phyloP scores from a whole-genome alignment of 1,284 basidiomycete species.

The Cutaneotrichosporon spelunceum region DNA sequence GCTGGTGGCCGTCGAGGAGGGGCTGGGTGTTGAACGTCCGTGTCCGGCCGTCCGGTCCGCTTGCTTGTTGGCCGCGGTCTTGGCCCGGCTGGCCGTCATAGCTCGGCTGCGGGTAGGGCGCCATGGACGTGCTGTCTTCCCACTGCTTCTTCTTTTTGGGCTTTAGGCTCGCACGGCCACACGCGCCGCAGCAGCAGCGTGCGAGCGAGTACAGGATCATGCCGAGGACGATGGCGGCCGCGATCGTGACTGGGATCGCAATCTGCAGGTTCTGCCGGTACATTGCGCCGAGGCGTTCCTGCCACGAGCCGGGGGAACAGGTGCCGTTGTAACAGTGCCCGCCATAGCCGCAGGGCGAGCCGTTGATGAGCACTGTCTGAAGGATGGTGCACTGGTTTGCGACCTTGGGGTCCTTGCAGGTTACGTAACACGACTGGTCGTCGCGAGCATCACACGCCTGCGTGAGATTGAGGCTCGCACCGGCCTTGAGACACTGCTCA shows the following conservation, averaged over 20 bases:
- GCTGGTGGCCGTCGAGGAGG: not conserved
- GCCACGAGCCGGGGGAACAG: slow-evolving; percentile 64
- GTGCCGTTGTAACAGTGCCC: slow-evolving; percentile 65
- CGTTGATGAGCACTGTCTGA: slow-evolving; percentile 72
- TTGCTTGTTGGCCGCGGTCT: too few species aligned
- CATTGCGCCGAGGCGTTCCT: slow-evolving; percentile 65
- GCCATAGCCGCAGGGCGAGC: slow-evolving; percentile 79
- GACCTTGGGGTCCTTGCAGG: slow-evolving; percentile 69
- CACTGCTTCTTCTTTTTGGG: slow-evolving; percentile 20
- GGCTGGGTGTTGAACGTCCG: not conserved
- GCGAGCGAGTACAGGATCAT: slow-evolving; percentile 20
- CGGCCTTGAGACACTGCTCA: slow-evolving; percentile 73
- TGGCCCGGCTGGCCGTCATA: not conserved
- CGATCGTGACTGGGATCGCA: slow-evolving; percentile 72
- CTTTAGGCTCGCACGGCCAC: not conserved
- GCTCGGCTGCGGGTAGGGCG: slow-evolving; percentile 3
- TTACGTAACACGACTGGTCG: slow-evolving; percentile 70
- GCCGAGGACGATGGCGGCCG: slow-evolving; percentile 60
- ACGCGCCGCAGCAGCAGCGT: slow-evolving; percentile 13
- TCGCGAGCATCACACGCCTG: slow-evolving; percentile 64
- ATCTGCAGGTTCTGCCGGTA: slow-evolving; percentile 74
- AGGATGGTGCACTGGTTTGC: slow-evolving; percentile 68
- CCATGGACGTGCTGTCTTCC: slow-evolving; percentile 25
- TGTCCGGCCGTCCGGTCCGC: not conserved
- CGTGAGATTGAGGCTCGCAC: slow-evolving; percentile 65